Conservation (phyloP, 208 protist genomes). For the Leishmania martiniquensis region DNA sequence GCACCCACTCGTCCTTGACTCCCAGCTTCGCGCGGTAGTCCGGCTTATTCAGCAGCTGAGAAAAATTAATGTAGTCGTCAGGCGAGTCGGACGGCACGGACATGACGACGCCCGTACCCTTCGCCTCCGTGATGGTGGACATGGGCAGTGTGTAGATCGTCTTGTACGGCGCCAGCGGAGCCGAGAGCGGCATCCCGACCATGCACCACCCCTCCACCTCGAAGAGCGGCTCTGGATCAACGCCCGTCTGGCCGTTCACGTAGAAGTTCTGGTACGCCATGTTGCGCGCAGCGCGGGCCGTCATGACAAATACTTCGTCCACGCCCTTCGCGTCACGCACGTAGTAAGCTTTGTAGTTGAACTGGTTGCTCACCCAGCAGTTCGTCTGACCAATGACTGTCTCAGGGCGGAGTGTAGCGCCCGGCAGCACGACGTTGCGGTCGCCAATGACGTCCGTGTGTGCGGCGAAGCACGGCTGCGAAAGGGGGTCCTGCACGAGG, state of each 20-base stretch:
- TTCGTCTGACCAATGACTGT: constrained; percentile 99
- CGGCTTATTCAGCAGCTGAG: constrained; percentile 95
- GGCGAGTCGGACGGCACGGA: constrained; percentile 98
- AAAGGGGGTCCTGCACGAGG: constrained; percentile 82
- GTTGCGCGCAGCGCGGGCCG: constrained; percentile 94
- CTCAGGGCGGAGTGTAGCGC: constrained; percentile 99
- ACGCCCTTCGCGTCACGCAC: constrained; percentile 73
- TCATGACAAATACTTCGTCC: constrained; percentile 96
- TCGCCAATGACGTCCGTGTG: constrained; percentile 71
- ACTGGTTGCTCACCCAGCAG: constrained; percentile 98
- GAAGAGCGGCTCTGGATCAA: constrained; percentile 77
- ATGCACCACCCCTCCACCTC: constrained; percentile 93
- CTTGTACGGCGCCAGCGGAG: constrained; percentile 87
- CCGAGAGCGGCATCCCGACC: constrained; percentile 94
- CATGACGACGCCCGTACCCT: constrained; percentile 99
- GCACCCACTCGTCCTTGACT: constrained; percentile 96
- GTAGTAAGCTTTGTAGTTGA: constrained; percentile 96
- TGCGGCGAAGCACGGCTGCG: constrained; percentile 59
- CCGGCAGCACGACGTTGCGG: constrained; percentile 94
- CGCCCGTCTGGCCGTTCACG: constrained; percentile 81
- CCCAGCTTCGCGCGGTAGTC: constrained; percentile 94
- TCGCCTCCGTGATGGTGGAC: constrained; percentile 96
- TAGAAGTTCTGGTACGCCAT: constrained; percentile 96
- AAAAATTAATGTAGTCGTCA: constrained; percentile 98
- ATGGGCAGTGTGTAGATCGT: constrained; percentile 98